A percentile compares a stretch with the other conserved stretches of the same genome.
Evolutionary conservation across 129 eudicot genomes (phyloP).

Genomic region (Tagetes erecta): DNA sequence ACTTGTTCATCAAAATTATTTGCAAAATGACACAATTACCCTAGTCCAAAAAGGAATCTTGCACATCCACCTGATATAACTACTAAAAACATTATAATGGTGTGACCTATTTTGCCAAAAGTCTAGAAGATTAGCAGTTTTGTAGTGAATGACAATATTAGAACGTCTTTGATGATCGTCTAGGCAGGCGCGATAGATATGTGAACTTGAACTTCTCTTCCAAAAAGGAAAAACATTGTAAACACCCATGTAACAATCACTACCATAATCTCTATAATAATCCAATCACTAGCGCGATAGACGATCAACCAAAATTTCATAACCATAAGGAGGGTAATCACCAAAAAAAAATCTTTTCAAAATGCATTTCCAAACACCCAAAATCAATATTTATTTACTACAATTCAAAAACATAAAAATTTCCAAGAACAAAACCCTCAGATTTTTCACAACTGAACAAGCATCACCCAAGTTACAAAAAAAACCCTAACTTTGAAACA

Average conservation of each 20-base stretch:
- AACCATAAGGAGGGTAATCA: background rate
- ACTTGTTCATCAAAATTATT: background rate
- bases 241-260: background rate
- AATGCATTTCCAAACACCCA: constrained; percentile 13
- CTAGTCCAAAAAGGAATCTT: constrained; percentile 6
- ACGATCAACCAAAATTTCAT: background rate
- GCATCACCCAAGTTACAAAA: constrained; percentile 5
- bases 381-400: background rate
- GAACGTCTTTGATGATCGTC: background rate
- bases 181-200: background rate
- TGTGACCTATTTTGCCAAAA: background rate
- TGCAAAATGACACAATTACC: constrained; percentile 21
- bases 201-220: background rate
- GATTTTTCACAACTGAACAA: background rate
- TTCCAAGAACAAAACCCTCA: background rate
- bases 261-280: background rate
- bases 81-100: constrained; percentile 8
- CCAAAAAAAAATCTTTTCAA: background rate
- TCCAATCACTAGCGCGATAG: background rate
- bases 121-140: background rate
- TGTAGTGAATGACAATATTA: constrained; percentile 4
- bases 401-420: background rate
- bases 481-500: constrained; percentile 9
- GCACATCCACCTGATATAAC: constrained; percentile 4
- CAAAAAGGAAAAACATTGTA: background rate